phyloP scores from a whole-genome alignment of 257 asterid species.

The Forsythia viridissima region DNA sequence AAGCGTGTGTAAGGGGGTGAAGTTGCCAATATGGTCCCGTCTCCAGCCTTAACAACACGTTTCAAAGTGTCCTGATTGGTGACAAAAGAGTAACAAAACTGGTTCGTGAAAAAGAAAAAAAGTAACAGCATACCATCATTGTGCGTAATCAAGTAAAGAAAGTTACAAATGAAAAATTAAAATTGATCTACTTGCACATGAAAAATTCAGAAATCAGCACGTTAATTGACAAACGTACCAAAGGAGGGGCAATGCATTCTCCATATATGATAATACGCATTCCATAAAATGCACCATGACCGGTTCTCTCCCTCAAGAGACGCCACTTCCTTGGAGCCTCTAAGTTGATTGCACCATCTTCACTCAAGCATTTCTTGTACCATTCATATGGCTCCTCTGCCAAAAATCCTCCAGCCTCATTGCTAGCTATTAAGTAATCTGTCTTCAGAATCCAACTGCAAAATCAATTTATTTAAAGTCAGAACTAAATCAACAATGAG shows the following conservation, averaged over 20 bases:
- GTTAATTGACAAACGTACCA: slow-evolving; percentile 45
- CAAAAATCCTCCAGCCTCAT: slow-evolving; percentile 72
- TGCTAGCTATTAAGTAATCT: slow-evolving; percentile 77
- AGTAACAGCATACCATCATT: neutral
- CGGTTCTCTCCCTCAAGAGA: slow-evolving; percentile 71
- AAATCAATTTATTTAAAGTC: slow-evolving; percentile 24
- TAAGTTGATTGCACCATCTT: slow-evolving; percentile 90
- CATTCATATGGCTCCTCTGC: slow-evolving; percentile 82
- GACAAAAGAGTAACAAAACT: neutral
- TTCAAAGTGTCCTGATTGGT: slow-evolving; percentile 77
- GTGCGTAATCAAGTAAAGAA: neutral
- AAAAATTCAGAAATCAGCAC: neutral
- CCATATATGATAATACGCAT: slow-evolving; percentile 78
- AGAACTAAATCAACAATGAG: slow-evolving; percentile 1
- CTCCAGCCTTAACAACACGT: slow-evolving; percentile 89
- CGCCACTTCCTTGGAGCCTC: slow-evolving; percentile 99
- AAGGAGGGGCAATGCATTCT: slow-evolving; percentile 89
- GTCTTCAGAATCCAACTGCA: slow-evolving; percentile 94
- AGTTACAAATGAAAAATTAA: neutral
- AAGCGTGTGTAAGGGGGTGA: slow-evolving; percentile 88
- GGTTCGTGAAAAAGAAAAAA: neutral
- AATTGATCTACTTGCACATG: neutral
- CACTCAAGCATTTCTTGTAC: slow-evolving; percentile 75
- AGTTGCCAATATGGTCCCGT: slow-evolving; percentile 83
- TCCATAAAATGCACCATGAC: slow-evolving; percentile 90